Evolutionary conservation across 2,329 filamentous ascomycete genomes (phyloP), one percentile per base, ranked within the genome.

Genomic region (Fusarium tjaetaba): DNA sequence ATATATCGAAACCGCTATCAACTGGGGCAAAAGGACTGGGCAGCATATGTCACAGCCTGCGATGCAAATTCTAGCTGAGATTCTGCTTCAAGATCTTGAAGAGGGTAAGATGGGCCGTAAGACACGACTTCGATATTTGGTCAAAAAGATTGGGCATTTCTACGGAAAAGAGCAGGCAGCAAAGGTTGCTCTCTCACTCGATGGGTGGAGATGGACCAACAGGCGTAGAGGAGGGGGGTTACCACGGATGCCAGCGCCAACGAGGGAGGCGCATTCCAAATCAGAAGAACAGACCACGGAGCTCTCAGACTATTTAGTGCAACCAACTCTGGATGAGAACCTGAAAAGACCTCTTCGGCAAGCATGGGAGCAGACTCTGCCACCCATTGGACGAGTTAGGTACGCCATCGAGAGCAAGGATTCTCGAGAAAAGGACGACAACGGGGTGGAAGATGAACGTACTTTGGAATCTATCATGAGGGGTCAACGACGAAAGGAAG

Each of bases 51-150:
- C 81, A 13, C 68, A 75, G 11, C 58, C 72, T 24, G 73, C 77
- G 15, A 65, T 85, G 24, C 70, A 69, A 48, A 73, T 73, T 39
- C 41, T 83, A n/a, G 63, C 79, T 11, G 60, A 70, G 10, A 64
- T 80, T 4, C 65, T 82, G 26, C 76, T 80, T 7, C 72, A 78
- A 15, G 83, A 85, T 63, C 74, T 85, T 9, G 79, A 80, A 38
- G 65, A 67, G 41, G 82, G 82, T 11, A 69, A 74, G n/a, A 64
- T 62, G 28, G 84, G 83, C 7, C 77, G 82, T 22, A 78, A 73
- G 11, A 42, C 64, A 18, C 79, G 82, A 15, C 59, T 84, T n/a
- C 20, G 68, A 43, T 83, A 81, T 77, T 59, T 83, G 15, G 43
- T 80, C 39, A 53, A 61, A 16, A 66, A 84, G 46, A 65, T 58